Conservation (phyloP, 345 rosid genomes). For the Brassica nigra region DNA sequence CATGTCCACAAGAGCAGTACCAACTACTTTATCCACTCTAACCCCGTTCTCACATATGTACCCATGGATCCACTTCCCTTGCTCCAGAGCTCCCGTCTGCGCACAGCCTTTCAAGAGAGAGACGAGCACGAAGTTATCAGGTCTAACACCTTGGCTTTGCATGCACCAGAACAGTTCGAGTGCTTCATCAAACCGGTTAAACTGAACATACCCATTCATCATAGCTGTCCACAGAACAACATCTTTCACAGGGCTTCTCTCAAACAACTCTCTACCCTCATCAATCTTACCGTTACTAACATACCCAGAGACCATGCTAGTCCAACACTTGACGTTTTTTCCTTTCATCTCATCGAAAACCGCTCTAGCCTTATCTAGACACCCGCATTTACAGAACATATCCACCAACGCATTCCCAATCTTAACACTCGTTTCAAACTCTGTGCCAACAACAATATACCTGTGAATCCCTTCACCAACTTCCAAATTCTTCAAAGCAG, state of each 20-base stretch:
- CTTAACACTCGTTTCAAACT: slow-evolving; percentile 49
- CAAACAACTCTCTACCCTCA: slow-evolving; percentile 70
- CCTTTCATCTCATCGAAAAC: slow-evolving; percentile 52
- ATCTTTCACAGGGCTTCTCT: slow-evolving; percentile 65
- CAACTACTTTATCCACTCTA: slow-evolving; percentile 54
- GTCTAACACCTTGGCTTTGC: slow-evolving; percentile 55
- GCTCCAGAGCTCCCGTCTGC: slow-evolving; percentile 72
- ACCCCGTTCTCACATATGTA: slow-evolving; percentile 55
- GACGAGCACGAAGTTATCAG: slow-evolving; percentile 65
- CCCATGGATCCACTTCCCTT: slow-evolving; percentile 81
- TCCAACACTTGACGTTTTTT: slow-evolving; percentile 75
- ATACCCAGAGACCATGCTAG: slow-evolving; percentile 68
- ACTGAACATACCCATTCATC: slow-evolving; percentile 82
- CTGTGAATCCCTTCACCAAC: slow-evolving; percentile 57
- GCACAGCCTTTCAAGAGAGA: slow-evolving; percentile 82
- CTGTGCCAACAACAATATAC: slow-evolving; percentile 38
- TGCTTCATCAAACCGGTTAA: slow-evolving; percentile 62
- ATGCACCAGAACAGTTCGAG: slow-evolving; percentile 55
- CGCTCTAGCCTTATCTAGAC: slow-evolving; percentile 49
- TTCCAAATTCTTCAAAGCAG: slow-evolving; percentile 51
- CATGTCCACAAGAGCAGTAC: slow-evolving; percentile 80
- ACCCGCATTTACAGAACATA: slow-evolving; percentile 74
- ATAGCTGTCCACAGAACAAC: slow-evolving; percentile 85
- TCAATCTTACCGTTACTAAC: slow-evolving; percentile 51
- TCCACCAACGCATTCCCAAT: slow-evolving; percentile 69